Evolutionary conservation across 2,329 filamentous ascomycete species (phyloP).

Genomic region (Cryphonectria radicalis): DNA sequence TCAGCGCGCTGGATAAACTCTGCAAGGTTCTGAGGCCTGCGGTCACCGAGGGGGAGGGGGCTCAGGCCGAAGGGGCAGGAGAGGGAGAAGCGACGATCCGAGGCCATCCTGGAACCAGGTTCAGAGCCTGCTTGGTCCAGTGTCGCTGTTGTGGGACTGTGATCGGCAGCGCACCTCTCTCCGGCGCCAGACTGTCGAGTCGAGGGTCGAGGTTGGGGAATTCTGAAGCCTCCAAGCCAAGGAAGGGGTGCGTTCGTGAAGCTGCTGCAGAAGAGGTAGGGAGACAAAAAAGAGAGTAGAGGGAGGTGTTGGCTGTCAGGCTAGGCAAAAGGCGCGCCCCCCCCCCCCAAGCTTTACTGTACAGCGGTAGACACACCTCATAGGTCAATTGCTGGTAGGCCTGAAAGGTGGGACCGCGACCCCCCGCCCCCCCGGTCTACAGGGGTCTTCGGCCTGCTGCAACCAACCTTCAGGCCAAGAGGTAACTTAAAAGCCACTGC

Average conservation of each 20-base stretch:
- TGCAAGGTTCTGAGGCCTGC: constrained; percentile 64
- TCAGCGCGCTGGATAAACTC: constrained; percentile 82
- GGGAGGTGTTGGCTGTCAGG: background rate
- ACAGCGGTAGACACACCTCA: constrained; percentile 14
- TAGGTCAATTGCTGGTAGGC: constrained; percentile 15
- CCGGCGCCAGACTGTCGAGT: background rate
- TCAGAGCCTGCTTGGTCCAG: background rate
- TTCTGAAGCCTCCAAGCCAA: background rate
- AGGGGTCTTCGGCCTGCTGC: constrained; percentile 3
- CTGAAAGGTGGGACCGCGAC: background rate
- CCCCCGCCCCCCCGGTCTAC: constrained; percentile 4
- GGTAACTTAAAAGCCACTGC: background rate
- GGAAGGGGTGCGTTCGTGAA: background rate
- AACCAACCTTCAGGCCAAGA: background rate
- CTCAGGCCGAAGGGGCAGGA: constrained; percentile 59
- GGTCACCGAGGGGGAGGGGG: constrained; percentile 63
- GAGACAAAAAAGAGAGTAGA: background rate
- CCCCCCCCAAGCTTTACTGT: constrained; percentile 3
- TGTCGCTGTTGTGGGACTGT: background rate
- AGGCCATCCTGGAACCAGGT: constrained; percentile 29
- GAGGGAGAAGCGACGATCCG: constrained; percentile 36
- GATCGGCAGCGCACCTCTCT: background rate
- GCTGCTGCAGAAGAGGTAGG: background rate
- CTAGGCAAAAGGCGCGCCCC: background rate
- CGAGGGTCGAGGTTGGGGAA: background rate